Base-by-base conservation (phyloP, 2,329 filamentous ascomycete species). In the Arachnomyces sp. region DNA sequence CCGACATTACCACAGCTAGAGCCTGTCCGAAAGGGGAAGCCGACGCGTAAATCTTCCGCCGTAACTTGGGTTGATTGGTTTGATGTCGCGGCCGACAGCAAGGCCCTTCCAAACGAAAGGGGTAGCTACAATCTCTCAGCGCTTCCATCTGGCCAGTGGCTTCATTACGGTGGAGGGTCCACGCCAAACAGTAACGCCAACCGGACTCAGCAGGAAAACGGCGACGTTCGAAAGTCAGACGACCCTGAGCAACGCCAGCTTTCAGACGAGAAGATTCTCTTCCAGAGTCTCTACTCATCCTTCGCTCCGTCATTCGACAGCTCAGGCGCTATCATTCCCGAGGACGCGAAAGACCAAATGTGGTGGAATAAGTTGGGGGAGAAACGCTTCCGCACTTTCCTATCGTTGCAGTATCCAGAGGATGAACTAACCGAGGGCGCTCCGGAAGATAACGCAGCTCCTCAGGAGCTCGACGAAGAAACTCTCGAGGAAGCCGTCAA, bases 221-320 rank as follows among this genome's bases (percentile, higher is more conserved):
- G 14, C 14, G 34, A 36, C 34, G n/a, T 18, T 15, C n/a, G 34
- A 13, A 5, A 40, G 29, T 20, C 28, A n/a, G n/a, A 12, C 7
- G 16, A n/a, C 14, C 2, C n/a, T 14, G 34, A 29, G 12, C 25
- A 25, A 15, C 25, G 33, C 3, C 36, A 43, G 28, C 25, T 48
- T 33, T 56, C 59, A 7, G 55, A 61, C 34, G 56, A 60, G 30
- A 49, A 60, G 3, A 54, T 60, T 36, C 43, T 64, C 25, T 60
- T 68, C 36, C 63, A 62, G 34, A 60, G 65, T 25, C 62, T 64
- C 14, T 72, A 68, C 45, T 70, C 68, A 3, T 70, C 67, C 8
- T 72, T 72, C 56, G 68, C 67, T 3, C 68, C 68, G 7, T 60
- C 59, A 16, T 64, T 60, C 41, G 68, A 72, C 45, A 70, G 67